Evolutionary conservation across 2,329 filamentous ascomycete genomes (phyloP).

Genomic region (Penicillium nordicum): DNA sequence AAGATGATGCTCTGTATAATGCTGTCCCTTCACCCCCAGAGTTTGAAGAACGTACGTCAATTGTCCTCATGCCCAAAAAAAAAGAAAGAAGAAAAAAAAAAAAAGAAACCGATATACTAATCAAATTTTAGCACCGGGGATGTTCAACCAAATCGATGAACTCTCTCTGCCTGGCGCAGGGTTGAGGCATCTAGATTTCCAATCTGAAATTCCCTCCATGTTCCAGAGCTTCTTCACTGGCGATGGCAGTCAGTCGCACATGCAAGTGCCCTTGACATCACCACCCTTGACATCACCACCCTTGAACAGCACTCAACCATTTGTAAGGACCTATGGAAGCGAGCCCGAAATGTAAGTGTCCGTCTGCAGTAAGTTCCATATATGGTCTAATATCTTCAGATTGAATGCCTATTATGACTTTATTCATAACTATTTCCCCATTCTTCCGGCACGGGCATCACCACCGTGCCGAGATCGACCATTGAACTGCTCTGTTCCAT

Average conservation of each 20-base stretch:
- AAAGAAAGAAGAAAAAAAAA: background rate
- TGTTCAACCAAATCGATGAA: conserved; percentile 42
- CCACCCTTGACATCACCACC: conserved; percentile 30
- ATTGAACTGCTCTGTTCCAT: conserved; percentile 31
- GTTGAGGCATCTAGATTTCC: conserved; percentile 39
- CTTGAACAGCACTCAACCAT: conserved; percentile 25
- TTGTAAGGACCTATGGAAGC: conserved; percentile 40
- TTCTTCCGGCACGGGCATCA: conserved; percentile 39
- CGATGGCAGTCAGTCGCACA: conserved; percentile 23
- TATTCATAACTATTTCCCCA: conserved; percentile 46
- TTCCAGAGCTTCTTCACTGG: conserved; percentile 37
- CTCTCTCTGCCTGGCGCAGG: conserved; percentile 42
- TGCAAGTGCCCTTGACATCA: conserved; percentile 29
- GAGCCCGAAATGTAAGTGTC: conserved; percentile 41
- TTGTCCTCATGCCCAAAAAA: background rate
- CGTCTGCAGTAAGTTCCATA: background rate
- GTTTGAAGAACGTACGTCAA: conserved; percentile 34
- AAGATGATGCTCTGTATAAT: conserved; percentile 22
- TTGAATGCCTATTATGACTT: conserved; percentile 48
- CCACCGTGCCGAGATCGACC: conserved; percentile 33
- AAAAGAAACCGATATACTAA: conserved; percentile 18
- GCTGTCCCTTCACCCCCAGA: conserved; percentile 21
- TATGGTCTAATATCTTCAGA: conserved; percentile 28
- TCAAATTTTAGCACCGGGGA: conserved; percentile 26
- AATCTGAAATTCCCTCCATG: conserved; percentile 37